phyloP scores from a whole-genome alignment of 2,329 filamentous ascomycete species.

The Pseudonectria buxi region DNA sequence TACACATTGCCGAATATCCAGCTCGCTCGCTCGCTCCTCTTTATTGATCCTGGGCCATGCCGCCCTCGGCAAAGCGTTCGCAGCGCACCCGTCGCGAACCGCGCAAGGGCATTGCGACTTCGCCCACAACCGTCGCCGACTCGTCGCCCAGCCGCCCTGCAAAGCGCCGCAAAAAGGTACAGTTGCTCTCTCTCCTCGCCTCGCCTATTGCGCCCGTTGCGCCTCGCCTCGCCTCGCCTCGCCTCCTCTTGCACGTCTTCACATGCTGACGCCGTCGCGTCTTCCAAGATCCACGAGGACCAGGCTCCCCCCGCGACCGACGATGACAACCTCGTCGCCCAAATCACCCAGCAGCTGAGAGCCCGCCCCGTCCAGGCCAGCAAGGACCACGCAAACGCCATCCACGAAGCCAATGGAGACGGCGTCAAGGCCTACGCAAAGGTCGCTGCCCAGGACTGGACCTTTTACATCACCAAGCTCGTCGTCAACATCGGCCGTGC shows the following conservation, averaged over 20 bases:
- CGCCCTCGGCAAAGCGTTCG: constrained; percentile 31
- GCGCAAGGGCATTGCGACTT: constrained; percentile 29
- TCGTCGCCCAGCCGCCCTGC: constrained; percentile 56
- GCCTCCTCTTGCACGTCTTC: background rate
- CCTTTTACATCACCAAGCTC: constrained; percentile 73
- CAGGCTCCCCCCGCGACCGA: constrained; percentile 36
- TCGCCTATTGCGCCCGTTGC: constrained; percentile 3
- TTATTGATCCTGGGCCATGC: too few species aligned
- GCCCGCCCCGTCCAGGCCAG: constrained; percentile 49
- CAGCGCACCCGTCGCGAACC: constrained; percentile 33
- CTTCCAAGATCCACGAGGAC: constrained; percentile 35
- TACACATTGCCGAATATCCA: too few species aligned
- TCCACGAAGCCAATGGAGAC: constrained; percentile 54
- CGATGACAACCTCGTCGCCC: constrained; percentile 50
- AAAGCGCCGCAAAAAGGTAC: constrained; percentile 58
- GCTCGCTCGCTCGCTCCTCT: too few species aligned
- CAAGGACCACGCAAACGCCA: constrained; percentile 56
- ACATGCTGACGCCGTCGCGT: background rate
- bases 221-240: constrained; percentile 8
- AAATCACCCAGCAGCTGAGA: constrained; percentile 47
- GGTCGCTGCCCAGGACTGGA: constrained; percentile 76
- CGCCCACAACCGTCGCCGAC: constrained; percentile 36
- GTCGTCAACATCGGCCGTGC: constrained; percentile 69
- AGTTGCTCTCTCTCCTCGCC: constrained; percentile 11
- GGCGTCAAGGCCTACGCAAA: constrained; percentile 73